A percentile compares a stretch with the other conserved stretches of the same genome.
Conservation (phyloP, 2,329 filamentous ascomycete species). For the Calonectria pauciramosa region DNA sequence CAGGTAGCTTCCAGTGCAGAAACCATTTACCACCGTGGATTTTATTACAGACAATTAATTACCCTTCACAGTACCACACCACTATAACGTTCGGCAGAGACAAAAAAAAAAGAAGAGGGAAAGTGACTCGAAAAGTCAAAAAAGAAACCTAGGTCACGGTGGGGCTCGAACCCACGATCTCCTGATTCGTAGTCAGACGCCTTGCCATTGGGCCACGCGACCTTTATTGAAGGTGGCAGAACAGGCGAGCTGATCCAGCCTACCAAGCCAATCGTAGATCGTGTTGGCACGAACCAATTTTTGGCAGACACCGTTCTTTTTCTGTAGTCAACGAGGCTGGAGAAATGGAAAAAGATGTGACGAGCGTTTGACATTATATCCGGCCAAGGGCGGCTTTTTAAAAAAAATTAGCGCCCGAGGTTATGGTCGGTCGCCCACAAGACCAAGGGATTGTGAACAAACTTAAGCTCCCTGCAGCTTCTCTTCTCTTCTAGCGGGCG, state of each 20-base stretch:
- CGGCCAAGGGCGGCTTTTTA: no score
- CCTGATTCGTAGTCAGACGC: conserved; percentile 53
- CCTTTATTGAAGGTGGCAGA: not conserved
- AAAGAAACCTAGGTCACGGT: conserved; percentile 30
- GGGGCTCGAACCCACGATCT: conserved; percentile 51
- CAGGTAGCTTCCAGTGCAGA: not conserved
- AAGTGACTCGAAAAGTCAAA: not conserved
- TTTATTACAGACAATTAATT: not conserved
- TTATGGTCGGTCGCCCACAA: no score
- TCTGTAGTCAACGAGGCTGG: not conserved
- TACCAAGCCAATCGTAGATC: not conserved
- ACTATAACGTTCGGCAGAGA: not conserved
- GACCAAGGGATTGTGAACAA: not conserved
- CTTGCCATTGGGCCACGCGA: conserved; percentile 50
- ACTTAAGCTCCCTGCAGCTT: not conserved
- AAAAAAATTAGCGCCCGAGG: no score
- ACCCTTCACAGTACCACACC: not conserved
- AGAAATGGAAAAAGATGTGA: not conserved
- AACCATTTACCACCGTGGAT: not conserved
- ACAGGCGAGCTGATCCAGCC: not conserved
- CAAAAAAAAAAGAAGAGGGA: not conserved
- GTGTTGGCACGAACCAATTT: not conserved
- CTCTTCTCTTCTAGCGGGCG: not conserved
- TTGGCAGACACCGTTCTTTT: not conserved
- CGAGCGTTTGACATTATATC: not conserved